Percentiles rank a stretch among this genome's conserved stretches.
Evolutionary conservation across 352 stramenopile species (phyloP).

Genomic region (Globisporangium irregulare): DNA sequence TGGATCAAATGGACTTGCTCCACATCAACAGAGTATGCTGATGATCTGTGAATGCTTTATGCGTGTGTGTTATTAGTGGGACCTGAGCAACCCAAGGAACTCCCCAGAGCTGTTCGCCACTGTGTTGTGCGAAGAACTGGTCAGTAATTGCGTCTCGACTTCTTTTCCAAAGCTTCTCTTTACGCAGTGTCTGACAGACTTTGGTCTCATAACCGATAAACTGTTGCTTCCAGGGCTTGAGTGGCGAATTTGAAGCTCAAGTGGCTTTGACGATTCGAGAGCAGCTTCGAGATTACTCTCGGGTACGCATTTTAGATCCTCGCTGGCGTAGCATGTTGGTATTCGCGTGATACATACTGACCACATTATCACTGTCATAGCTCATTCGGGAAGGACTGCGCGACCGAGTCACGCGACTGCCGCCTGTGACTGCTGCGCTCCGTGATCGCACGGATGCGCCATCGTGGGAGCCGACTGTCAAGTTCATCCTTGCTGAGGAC

Average conservation of each 20-base stretch:
- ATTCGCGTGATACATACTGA: neutral
- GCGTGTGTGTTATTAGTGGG: constrained; percentile 36
- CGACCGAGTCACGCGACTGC: constrained; percentile 54
- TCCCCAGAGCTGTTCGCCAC: constrained; percentile 68
- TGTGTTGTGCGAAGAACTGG: constrained; percentile 66
- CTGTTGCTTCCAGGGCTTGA: constrained; percentile 43
- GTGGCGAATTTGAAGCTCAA: constrained; percentile 75
- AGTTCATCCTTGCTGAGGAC: constrained; percentile 74
- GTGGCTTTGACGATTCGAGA: constrained; percentile 77
- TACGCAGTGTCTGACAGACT: neutral
- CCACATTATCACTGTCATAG: constrained; percentile 19
- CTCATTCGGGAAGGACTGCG: constrained; percentile 71
- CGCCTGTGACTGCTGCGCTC: constrained; percentile 51
- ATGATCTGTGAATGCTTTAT: neutral
- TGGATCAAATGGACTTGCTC: neutral
- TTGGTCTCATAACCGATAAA: neutral
- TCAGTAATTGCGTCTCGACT: constrained; percentile 21
- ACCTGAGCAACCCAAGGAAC: constrained; percentile 62
- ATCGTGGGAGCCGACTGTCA: constrained; percentile 64
- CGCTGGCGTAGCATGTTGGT: neutral
- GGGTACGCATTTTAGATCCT: constrained; percentile 28
- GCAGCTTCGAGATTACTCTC: constrained; percentile 72
- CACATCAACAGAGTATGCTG: neutral
- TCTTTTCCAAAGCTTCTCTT: neutral
- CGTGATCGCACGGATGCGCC: constrained; percentile 61